Conservation (phyloP, 352 stramenopile genomes). For the Pythium sp. region DNA sequence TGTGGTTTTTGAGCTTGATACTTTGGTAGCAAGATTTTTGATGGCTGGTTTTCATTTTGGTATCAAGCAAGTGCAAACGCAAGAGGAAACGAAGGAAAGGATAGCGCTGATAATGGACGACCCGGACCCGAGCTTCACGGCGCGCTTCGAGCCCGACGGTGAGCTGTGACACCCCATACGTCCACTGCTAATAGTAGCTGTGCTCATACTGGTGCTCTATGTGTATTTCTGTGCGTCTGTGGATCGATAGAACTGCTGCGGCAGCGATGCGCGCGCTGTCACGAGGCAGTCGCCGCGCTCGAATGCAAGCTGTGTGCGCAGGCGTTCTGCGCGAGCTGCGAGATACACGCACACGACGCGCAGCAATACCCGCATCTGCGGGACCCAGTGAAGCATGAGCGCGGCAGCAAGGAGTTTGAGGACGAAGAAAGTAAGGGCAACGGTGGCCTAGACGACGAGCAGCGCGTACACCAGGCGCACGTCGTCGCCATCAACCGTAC, state of each 20-base stretch:
- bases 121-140: constrained; percentile 37
- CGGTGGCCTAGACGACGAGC: background rate
- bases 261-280: constrained; percentile 39
- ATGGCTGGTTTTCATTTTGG: background rate
- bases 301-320: constrained; percentile 43
- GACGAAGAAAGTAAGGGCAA: constrained; percentile 41
- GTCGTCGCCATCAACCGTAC: constrained; percentile 45
- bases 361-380: constrained; percentile 14
- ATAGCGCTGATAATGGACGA: constrained; percentile 30
- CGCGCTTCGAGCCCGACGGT: constrained; percentile 32
- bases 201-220: background rate
- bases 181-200: background rate
- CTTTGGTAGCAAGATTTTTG: background rate
- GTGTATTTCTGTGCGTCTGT: background rate
- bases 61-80: background rate
- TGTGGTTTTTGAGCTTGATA: background rate
- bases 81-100: background rate
- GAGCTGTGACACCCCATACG: constrained; percentile 5
- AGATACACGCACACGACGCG: constrained; percentile 39
- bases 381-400: background rate
- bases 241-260: constrained; percentile 40
- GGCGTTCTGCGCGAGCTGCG: constrained; percentile 45
- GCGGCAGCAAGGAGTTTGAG: constrained; percentile 17
- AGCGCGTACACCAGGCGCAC: constrained; percentile 42
- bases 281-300: constrained; percentile 32